Percentiles rank a stretch among this genome's conserved stretches.
These are phyloP conservation scores for Acanthamoeba rhysodes DNA, from an alignment of 208 protist species.

Conservation along the genomic window DNA sequence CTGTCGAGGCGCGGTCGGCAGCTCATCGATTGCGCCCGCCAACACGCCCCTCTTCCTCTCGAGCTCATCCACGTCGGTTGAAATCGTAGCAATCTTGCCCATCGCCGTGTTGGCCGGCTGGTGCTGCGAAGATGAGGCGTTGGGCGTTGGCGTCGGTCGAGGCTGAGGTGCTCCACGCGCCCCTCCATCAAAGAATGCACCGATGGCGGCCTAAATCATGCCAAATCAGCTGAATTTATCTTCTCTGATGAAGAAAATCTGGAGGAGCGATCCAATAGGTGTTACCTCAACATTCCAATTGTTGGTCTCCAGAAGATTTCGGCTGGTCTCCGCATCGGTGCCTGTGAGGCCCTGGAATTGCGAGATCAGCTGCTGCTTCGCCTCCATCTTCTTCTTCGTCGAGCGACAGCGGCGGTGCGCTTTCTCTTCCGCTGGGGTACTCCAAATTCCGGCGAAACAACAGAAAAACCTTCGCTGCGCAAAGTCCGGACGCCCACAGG, in stretches of 20 bases:
- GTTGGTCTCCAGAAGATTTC: not conserved
- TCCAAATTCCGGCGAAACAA: not conserved
- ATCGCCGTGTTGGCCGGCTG: not conserved
- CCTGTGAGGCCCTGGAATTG: not conserved
- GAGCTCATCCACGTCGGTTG: constrained; percentile 16
- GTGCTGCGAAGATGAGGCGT: not conserved
- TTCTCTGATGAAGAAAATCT: not conserved
- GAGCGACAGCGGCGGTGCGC: not conserved
- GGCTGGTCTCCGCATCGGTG: constrained; percentile 12
- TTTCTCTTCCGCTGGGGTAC: not conserved
- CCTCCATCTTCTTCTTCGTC: not conserved
- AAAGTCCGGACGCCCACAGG: too few species aligned
- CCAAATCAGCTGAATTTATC: not conserved
- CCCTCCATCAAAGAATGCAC: constrained; percentile 21
- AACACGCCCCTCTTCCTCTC: not conserved
- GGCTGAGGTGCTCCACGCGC: not conserved
- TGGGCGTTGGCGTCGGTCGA: not conserved
- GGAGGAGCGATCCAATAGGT: not conserved
- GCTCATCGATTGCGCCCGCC: not conserved
- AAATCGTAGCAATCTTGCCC: not conserved
- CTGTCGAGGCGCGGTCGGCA: not conserved
- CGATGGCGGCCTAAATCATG: not conserved
- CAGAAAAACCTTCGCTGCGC: too few species aligned
- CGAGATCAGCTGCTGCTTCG: not conserved
- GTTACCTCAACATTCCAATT: constrained; percentile 4